phyloP scores from a whole-genome alignment of 257 asterid species.

The Fraxinus cuspidata region DNA sequence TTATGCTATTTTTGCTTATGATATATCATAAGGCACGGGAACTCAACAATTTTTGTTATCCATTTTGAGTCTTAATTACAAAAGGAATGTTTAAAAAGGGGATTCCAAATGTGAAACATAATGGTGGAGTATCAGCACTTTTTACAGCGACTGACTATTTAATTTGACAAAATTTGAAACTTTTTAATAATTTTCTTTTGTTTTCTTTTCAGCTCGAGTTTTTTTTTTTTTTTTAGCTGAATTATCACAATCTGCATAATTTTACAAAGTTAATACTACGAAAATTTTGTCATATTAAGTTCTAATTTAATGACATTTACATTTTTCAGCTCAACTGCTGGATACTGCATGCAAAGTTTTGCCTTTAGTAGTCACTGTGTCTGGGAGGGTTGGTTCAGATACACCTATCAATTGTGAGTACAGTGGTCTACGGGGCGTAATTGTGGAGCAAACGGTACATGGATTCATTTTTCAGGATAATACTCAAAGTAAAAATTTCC shows the following conservation, averaged over 20 bases:
- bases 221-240: neutral
- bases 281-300: neutral
- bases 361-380: conserved; percentile 84
- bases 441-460: conserved; percentile 95
- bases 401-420: conserved; percentile 84
- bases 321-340: conserved; percentile 67
- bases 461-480: conserved; percentile 14
- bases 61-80: neutral
- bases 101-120: neutral
- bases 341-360: conserved; percentile 82
- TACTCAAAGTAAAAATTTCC: neutral
- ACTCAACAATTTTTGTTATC: neutral
- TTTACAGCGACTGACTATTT: neutral
- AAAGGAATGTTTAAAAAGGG: neutral
- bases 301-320: conserved; percentile 4
- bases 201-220: neutral
- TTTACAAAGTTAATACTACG: neutral
- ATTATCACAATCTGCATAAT: neutral
- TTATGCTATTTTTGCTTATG: neutral
- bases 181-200: neutral
- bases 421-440: conserved; percentile 93
- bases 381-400: conserved; percentile 96
- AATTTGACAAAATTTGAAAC: neutral
- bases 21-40: neutral
- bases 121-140: neutral